Base-by-base conservation (phyloP, 2,329 filamentous ascomycete species). In the Hirsutella rhossiliensis region DNA sequence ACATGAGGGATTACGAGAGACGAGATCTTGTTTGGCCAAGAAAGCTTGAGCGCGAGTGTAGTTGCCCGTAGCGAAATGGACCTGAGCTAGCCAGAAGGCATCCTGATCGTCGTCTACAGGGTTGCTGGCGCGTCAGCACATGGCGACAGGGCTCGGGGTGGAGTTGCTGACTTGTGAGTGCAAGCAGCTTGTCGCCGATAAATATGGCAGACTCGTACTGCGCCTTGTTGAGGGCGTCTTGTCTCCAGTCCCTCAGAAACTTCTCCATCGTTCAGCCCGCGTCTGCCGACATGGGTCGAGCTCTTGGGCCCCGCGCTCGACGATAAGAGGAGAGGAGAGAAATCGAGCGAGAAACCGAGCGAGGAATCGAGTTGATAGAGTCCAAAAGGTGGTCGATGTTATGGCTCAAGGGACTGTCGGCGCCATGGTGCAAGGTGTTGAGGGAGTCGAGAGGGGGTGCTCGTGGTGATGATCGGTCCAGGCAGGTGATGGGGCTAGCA, bases 201-300 rank as follows among this genome's bases (percentile, higher is more conserved):
- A 94, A 97, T 55, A 97, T 90, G 58, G 92, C 92, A 30, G 90
- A 87, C 52, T 97, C 90, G 63, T 96, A 89, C 62, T 98, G 92
- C 51, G 92, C 87, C 64, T 94, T 92, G 67, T 94, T 90, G 58
- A 95, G 72, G 60, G 90, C 89, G 70, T 96, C 88, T 66, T 95
- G 87, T 60, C 89, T 79, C 92, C 92, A 98, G 58, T 86, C 84
- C 61, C 89, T 83, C 59, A 98, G 75, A 65, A 90, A 96, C 57
- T 80, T 82, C 72, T 97, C 88, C 92, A 98, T 97, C 40, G n/a
- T 40, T 37, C 15, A 17, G 17, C 9, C 9, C 6, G 34, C 18
- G 34, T 13, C 31, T 18, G 34, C 34, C 34, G n/a, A 37, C 34
- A 37, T 37, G 34, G 34, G n/a, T 37, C n/a, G 34, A n/a, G 23